Conservation (phyloP, 768 basidiomycete genomes). For the Xerocomellus dryophilus region DNA sequence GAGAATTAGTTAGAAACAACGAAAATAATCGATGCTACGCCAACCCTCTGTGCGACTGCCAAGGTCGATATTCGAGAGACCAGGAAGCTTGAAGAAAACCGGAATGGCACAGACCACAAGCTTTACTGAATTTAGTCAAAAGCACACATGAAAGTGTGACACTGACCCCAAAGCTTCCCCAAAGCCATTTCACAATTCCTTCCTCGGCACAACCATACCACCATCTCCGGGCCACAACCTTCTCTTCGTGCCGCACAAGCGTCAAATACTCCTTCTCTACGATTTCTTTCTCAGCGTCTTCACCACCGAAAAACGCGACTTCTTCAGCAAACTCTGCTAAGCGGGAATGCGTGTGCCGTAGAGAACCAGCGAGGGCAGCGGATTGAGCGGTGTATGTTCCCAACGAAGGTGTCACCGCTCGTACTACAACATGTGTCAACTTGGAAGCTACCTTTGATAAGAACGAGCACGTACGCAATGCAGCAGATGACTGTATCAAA, state of each 20-base stretch:
- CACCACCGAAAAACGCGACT: constrained; percentile 83
- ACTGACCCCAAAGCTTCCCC: constrained; percentile 91
- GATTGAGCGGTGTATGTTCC: constrained; percentile 88
- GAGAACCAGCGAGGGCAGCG: constrained; percentile 81
- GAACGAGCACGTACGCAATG: constrained; percentile 58
- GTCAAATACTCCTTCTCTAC: constrained; percentile 86
- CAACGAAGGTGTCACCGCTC: constrained; percentile 86
- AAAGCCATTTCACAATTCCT: constrained; percentile 93
- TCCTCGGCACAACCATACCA: constrained; percentile 93
- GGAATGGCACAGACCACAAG: constrained; percentile 89
- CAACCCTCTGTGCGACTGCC: constrained; percentile 87
- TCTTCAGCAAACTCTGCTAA: constrained; percentile 88
- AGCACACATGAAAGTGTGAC: neutral
- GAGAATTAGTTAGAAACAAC: neutral
- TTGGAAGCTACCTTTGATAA: neutral
- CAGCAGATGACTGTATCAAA: constrained; percentile 80
- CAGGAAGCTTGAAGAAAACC: constrained; percentile 85
- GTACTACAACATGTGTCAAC: constrained; percentile 50
- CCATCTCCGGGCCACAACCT: constrained; percentile 74
- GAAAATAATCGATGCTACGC: neutral
- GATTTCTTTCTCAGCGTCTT: constrained; percentile 86
- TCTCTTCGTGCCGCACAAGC: constrained; percentile 81
- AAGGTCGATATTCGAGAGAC: constrained; percentile 61
- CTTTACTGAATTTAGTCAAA: constrained; percentile 36
- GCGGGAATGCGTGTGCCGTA: constrained; percentile 90